These are phyloP conservation scores for Penicillium sp. DNA, from an alignment of 2,329 filamentous ascomycete species.

Conservation along the genomic window DNA sequence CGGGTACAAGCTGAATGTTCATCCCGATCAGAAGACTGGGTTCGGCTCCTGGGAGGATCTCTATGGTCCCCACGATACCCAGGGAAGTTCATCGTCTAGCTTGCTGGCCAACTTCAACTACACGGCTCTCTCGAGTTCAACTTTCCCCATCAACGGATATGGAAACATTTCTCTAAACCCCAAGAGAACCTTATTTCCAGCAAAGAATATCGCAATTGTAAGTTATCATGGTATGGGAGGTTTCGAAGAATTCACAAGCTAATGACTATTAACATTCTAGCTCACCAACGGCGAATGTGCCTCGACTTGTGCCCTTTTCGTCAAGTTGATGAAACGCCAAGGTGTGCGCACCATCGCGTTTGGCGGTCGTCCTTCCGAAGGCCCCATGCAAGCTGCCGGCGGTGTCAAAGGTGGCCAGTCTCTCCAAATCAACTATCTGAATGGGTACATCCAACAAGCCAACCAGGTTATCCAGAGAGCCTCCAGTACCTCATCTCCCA, in stretches of 20 bases:
- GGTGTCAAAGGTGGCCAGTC: slow-evolving; percentile 62
- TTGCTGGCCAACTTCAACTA: slow-evolving; percentile 34
- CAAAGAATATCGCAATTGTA: slow-evolving; percentile 41
- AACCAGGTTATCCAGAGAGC: slow-evolving; percentile 21
- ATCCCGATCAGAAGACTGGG: slow-evolving; percentile 32
- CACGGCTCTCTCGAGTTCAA: slow-evolving; percentile 21
- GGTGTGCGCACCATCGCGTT: slow-evolving; percentile 62
- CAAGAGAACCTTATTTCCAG: slow-evolving; percentile 29
- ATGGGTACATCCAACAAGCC: slow-evolving; percentile 24
- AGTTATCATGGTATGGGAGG: background rate
- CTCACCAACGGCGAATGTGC: slow-evolving; percentile 62
- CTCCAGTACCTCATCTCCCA: slow-evolving; percentile 15
- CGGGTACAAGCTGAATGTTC: slow-evolving; percentile 27
- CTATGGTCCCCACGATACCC: slow-evolving; percentile 41
- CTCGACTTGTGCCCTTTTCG: slow-evolving; percentile 65
- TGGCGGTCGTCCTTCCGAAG: slow-evolving; percentile 61
- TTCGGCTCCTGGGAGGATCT: slow-evolving; percentile 51
- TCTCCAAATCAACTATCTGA: slow-evolving; percentile 32
- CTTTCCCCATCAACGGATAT: slow-evolving; percentile 32
- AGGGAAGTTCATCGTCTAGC: slow-evolving; percentile 25
- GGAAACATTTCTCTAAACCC: slow-evolving; percentile 24
- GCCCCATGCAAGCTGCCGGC: slow-evolving; percentile 66
- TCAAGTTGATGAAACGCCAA: slow-evolving; percentile 58
- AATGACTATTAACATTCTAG: slow-evolving; percentile 22
- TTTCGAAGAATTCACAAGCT: background rate